These are phyloP conservation scores for Carex cristatella DNA, from an alignment of 176 grass and related monocot genomes.

Conservation along the genomic window DNA sequence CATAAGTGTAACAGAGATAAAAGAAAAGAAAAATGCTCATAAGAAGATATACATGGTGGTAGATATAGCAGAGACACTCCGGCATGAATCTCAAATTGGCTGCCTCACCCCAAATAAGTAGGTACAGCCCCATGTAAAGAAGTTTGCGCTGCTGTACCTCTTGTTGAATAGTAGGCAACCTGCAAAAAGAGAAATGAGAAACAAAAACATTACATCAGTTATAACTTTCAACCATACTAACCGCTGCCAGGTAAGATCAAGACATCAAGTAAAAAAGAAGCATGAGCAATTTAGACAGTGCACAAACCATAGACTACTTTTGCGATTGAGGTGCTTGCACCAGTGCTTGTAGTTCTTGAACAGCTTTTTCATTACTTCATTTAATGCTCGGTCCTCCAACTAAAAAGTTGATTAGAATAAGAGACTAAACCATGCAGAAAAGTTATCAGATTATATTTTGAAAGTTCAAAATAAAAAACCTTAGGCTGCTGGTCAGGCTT, in stretches of 20 bases:
- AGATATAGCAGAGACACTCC: constrained; percentile 95
- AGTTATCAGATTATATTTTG: not conserved
- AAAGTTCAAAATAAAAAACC: constrained; percentile 30
- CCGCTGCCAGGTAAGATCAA: not conserved
- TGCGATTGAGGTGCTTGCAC: constrained; percentile 83
- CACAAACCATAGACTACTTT: constrained; percentile 82
- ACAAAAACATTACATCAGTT: not conserved
- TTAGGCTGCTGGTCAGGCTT: constrained; percentile 79
- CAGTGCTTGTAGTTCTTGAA: constrained; percentile 93
- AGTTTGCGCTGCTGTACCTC: constrained; percentile 98
- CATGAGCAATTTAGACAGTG: not conserved
- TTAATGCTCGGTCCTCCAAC: constrained; percentile 73
- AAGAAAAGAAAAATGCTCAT: constrained; percentile 1
- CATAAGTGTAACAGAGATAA: not conserved
- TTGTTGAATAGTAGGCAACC: constrained; percentile 96
- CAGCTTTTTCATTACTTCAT: constrained; percentile 69
- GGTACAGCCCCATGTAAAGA: constrained; percentile 92
- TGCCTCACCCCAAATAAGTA: constrained; percentile 95
- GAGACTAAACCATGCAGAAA: constrained; percentile 8
- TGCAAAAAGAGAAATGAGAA: constrained; percentile 11
- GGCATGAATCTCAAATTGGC: constrained; percentile 99
- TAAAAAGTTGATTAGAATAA: constrained; percentile 20
- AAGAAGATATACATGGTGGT: constrained; percentile 84
- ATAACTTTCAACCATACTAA: not conserved
- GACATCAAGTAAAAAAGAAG: not conserved